Percentiles rank a stretch among this genome's conserved stretches.
phyloP scores from a whole-genome alignment of 768 basidiomycete species.

The Thelephora aurantiotincta region DNA sequence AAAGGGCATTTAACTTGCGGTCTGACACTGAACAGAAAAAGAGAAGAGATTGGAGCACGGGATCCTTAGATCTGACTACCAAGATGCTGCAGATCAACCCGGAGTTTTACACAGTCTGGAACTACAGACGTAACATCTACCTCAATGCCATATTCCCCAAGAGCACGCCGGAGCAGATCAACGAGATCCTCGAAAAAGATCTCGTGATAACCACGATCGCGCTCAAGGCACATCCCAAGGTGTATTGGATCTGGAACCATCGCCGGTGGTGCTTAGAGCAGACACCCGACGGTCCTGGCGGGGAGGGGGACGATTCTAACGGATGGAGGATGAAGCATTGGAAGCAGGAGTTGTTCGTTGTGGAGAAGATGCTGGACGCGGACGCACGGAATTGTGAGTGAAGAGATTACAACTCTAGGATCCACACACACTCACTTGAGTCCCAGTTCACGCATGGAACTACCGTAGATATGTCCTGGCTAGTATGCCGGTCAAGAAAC shows the following conservation, averaged over 20 bases:
- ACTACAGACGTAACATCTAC: conserved; percentile 77
- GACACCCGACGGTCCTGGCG: conserved; percentile 59
- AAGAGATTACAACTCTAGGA: neutral
- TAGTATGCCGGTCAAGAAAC: conserved; percentile 44
- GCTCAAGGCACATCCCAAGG: conserved; percentile 79
- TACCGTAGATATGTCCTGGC: conserved; percentile 81
- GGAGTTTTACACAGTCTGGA: conserved; percentile 96
- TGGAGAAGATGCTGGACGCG: conserved; percentile 84
- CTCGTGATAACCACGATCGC: conserved; percentile 68
- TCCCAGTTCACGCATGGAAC: conserved; percentile 83
- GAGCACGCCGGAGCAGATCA: conserved; percentile 48
- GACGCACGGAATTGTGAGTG: conserved; percentile 87
- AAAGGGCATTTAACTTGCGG: conserved; percentile 3
- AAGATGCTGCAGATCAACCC: conserved; percentile 73
- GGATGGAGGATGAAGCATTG: conserved; percentile 76
- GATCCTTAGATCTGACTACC: conserved; percentile 70
- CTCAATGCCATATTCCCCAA: conserved; percentile 52
- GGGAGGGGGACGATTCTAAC: conserved; percentile 22
- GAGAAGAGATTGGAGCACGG: conserved; percentile 47
- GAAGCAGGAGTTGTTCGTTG: conserved; percentile 74
- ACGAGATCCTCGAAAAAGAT: conserved; percentile 55
- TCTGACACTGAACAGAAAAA: conserved; percentile 40
- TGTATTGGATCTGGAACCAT: conserved; percentile 99
- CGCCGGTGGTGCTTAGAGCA: conserved; percentile 88
- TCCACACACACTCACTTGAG: neutral